Evolutionary conservation across 148 eudicot species (phyloP).

Genomic region (Bassia scoparia): DNA sequence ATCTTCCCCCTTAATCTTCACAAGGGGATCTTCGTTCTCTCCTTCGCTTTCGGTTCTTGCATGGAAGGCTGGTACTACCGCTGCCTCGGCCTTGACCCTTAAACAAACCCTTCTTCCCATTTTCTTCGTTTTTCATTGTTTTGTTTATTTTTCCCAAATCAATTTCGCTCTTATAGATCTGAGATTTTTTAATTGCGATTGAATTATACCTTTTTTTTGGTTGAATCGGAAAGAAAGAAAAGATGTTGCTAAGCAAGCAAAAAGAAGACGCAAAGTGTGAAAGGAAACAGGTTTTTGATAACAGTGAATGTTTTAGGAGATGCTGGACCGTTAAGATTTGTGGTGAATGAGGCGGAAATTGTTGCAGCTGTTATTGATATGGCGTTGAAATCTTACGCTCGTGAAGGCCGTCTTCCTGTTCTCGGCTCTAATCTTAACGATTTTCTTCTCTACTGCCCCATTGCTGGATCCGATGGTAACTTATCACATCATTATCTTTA

Average conservation of each 20-base stretch:
- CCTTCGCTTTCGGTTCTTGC: conserved; percentile 47
- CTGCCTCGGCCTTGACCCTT: conserved; percentile 44
- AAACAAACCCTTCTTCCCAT: neutral
- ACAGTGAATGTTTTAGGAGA: conserved; percentile 62
- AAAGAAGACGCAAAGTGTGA: conserved; percentile 32
- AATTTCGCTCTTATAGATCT: neutral
- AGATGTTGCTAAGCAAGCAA: conserved; percentile 38
- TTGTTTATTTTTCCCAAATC: neutral
- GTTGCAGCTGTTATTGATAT: conserved; percentile 44
- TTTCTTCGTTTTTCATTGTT: neutral
- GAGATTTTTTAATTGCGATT: neutral
- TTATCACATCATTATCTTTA: neutral
- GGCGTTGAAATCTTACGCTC: conserved; percentile 55
- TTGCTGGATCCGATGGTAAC: conserved; percentile 58
- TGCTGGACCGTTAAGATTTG: conserved; percentile 61
- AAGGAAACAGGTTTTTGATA: conserved; percentile 51
- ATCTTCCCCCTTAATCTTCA: conserved; percentile 23
- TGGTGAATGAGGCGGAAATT: conserved; percentile 55
- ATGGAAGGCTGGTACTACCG: conserved; percentile 64
- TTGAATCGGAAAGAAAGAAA: neutral
- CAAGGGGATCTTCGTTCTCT: conserved; percentile 26
- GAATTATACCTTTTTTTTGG: too few species aligned
- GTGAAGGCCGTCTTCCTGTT: conserved; percentile 67
- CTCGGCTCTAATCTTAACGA: conserved; percentile 48
- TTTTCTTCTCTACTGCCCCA: conserved; percentile 50